Evolutionary conservation across 164 flowering plant genomes (phyloP), one percentile per base, ranked within the genome.

Genomic region (Umbellularia californica): DNA sequence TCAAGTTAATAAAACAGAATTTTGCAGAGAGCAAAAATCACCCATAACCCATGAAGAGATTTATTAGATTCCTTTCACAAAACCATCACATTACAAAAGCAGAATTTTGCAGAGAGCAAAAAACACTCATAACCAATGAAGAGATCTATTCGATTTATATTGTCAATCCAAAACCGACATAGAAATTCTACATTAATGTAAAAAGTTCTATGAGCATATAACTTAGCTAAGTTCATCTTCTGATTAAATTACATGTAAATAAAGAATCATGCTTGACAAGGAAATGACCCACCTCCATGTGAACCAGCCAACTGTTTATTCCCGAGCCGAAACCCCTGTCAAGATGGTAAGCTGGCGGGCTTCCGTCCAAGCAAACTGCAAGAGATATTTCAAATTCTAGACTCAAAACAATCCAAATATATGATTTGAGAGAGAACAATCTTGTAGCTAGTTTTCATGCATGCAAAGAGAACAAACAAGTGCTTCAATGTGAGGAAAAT

Each of bases 321-420:
- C 84, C 84, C 5, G 74, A 41, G 28, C 84, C 82, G 51, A 63
- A 74, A 3, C 84, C 84, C 15, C 22, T 68, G 55, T 74, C 74
- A 6, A 79, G 33, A 70, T 79, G 77, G 69, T 82, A 82, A 64
- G 80, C 84, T 19, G 84, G 82, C 19, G 84, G 80, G 66, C 77
- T 82, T 67, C 84, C 84, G 47, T 82, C 82, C 76, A 82, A 68
- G 68, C 84, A 79, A 52, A 82, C 82, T 82, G 74, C 33, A 68
- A 17, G 2, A 11, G 27, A 70, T 25, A n/a, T n/a, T 28, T 30
- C 13, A 41, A 47, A 6, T 14, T 9, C 24, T 3, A 68, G n/a
- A 7, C 6, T 19, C 12, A 47, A 69, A 69, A 67, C 28, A 3
- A 66, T 66, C 9, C 17, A 66, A 66, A 50, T 12, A 7, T 5